Conservation (phyloP, 495 filamentous ascomycete species). For the Cenococcum geophilum region DNA sequence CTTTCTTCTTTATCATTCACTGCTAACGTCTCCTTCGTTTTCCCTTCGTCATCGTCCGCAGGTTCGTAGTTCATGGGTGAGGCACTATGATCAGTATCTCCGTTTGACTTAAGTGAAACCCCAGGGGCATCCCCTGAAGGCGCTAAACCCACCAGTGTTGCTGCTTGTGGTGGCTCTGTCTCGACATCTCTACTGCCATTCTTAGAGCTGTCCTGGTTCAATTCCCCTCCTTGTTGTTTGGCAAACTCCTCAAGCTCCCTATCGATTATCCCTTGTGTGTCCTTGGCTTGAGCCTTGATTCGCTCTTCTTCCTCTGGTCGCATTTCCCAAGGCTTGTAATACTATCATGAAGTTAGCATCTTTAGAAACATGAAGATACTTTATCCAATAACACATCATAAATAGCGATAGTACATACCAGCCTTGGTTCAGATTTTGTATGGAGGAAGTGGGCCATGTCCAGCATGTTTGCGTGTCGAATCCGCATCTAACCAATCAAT, state of each 20-base stretch:
- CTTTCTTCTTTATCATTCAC: conserved; percentile 1
- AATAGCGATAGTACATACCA: conserved; percentile 54
- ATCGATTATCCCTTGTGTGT: conserved; percentile 49
- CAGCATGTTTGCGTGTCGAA: conserved; percentile 65
- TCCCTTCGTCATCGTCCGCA: conserved; percentile 5
- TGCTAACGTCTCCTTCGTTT: conserved; percentile 16
- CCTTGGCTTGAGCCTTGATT: conserved; percentile 55
- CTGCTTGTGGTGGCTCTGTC: conserved; percentile 22
- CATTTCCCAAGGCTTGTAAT: conserved; percentile 82
- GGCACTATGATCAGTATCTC: conserved; percentile 18
- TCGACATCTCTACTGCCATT: conserved; percentile 26
- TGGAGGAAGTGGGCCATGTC: conserved; percentile 67
- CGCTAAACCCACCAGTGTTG: conserved; percentile 5
- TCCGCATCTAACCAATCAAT: conserved; percentile 59
- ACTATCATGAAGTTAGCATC: conserved; percentile 47
- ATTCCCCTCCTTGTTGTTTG: conserved; percentile 33
- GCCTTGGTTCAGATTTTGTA: conserved; percentile 65
- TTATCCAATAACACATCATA: not conserved
- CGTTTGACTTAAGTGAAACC: conserved; percentile 6
- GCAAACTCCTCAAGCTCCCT: conserved; percentile 50
- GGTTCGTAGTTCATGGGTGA: not conserved
- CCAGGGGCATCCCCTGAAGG: conserved; percentile 13
- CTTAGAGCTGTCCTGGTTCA: conserved; percentile 19
- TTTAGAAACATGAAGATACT: not conserved
- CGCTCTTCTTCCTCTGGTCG: conserved; percentile 54